Evolutionary conservation across 306 rosid genomes (phyloP), one percentile per base, ranked within the genome.

Genomic region (Cajanus cajan): DNA sequence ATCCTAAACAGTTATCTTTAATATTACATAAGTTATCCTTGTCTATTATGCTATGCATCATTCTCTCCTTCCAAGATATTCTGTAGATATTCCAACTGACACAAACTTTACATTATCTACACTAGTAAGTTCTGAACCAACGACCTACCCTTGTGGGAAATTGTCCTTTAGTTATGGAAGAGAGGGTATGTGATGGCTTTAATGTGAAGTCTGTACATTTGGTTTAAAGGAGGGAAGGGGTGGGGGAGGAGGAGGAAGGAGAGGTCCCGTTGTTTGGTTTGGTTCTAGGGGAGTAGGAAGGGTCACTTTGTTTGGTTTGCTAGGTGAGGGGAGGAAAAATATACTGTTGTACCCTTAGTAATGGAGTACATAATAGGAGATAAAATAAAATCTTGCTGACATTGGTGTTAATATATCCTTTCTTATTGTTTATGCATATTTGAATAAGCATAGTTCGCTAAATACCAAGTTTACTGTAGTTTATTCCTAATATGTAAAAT

Each of bases 401-500:
- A 21, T 69, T 68, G 21, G 31, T 63, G 61, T 40, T 65, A 40
- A 28, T 63, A 28, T 54, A 37, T 51, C 54, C 36, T 77, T 52
- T 82, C 54, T 36, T 65, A 52, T 34, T 74, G 16, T 59, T 55
- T 51, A 51, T 70, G 61, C 73, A 63, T 76, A 25, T 47, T 54
- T 50, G 24, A 21, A 37, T 66, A 13, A 25, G 25, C 31, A 11
- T 22, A 28, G 55, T n/a, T n/a, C 78, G 69, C 55, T 62, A 66
- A 54, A 68, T 64, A 19, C 58, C 45, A 37, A 40, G 31, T 3
- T 1, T 68, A 55, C 36, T 44, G 71, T 47, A 65, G 62, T 74
- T 66, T 64, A 85, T 59, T 21, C 62, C 9, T 22, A 69, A 76
- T 71, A 47, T 57, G 19, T 52, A 54, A 75, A 44, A 19, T 31